These are phyloP conservation scores for Monosporozyma servazzii DNA, from an alignment of 805 yeast genomes.

Conservation along the genomic window DNA sequence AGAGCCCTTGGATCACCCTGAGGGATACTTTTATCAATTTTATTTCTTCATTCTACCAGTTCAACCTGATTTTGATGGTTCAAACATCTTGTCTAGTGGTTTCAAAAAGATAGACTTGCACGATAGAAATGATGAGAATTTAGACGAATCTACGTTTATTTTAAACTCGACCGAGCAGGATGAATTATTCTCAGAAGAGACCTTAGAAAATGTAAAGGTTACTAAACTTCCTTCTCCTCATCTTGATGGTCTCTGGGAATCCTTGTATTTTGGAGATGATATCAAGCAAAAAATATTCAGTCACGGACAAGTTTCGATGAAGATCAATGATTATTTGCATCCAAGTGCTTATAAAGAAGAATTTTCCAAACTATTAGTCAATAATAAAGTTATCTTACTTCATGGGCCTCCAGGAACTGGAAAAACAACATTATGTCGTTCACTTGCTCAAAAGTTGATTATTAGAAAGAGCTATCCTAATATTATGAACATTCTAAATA, in stretches of 20 bases:
- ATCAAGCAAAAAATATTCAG: slow-evolving; percentile 28
- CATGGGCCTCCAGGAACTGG: slow-evolving; percentile 44
- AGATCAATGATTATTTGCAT: slow-evolving; percentile 13
- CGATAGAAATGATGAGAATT: not conserved
- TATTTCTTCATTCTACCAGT: slow-evolving; percentile 12
- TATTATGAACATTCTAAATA: not conserved
- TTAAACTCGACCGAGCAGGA: not conserved
- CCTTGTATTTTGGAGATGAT: slow-evolving; percentile 25
- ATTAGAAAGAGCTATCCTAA: slow-evolving; percentile 14
- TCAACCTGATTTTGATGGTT: slow-evolving; percentile 7
- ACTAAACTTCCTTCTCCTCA: slow-evolving; percentile 25
- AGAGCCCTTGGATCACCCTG: not conserved
- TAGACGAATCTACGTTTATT: slow-evolving; percentile 4
- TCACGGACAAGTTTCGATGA: slow-evolving; percentile 28
- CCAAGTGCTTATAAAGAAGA: not conserved
- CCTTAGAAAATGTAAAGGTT: slow-evolving; percentile 11
- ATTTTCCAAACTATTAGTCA: slow-evolving; percentile 7
- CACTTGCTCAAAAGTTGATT: slow-evolving; percentile 34
- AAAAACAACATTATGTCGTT: slow-evolving; percentile 35
- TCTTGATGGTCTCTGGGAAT: slow-evolving; percentile 31
- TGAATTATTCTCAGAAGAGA: slow-evolving; percentile 11
- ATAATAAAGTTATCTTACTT: slow-evolving; percentile 24
- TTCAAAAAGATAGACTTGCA: slow-evolving; percentile 27
- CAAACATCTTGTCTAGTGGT: slow-evolving; percentile 13
- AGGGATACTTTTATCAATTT: not conserved